These are phyloP conservation scores for Trypanosoma lewisi DNA, from an alignment of 208 protist genomes.

Conservation along the genomic window DNA sequence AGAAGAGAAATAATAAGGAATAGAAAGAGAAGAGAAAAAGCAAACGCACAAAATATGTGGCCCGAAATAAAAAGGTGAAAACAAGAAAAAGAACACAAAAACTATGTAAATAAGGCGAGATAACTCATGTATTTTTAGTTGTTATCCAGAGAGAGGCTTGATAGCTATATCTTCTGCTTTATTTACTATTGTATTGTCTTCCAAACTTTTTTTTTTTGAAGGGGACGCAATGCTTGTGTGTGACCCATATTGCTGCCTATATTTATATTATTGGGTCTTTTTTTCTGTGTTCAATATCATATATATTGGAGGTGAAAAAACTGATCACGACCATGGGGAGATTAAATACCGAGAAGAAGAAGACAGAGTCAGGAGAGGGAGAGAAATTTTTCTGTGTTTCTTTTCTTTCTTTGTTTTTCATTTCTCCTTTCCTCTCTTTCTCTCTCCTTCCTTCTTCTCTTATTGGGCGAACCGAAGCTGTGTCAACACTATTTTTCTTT, in stretches of 20 bases:
- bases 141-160: neutral
- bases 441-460: neutral
- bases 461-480: neutral
- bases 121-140: neutral
- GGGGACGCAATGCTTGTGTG: neutral
- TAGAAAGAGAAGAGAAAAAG: neutral
- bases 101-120: neutral
- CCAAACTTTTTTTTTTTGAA: neutral
- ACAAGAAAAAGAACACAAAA: neutral
- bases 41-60: neutral
- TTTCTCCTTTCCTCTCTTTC: neutral
- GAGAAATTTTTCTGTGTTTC: neutral
- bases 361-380: neutral
- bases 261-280: neutral
- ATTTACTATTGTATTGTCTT: constrained; percentile 3
- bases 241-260: neutral
- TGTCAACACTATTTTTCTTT: neutral
- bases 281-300: neutral
- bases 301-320: neutral
- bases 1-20: neutral
- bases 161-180: neutral
- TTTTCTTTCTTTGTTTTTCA: constrained; percentile 1
- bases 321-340: neutral
- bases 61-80: neutral
- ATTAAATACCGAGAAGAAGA: neutral